Base-by-base conservation (phyloP, 1,284 basidiomycete genomes). In the Hypsizygus ulmarius region DNA sequence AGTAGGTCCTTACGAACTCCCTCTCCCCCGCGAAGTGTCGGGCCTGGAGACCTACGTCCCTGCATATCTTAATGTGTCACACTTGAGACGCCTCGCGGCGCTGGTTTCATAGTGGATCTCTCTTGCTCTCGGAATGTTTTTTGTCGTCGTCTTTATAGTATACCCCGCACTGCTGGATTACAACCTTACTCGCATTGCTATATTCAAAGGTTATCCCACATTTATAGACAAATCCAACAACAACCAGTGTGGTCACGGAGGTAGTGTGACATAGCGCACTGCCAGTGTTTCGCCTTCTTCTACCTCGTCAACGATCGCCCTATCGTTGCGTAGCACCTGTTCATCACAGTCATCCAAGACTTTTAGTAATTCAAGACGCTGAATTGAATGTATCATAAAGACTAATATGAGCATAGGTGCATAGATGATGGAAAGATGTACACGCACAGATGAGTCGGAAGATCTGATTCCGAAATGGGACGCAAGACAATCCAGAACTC, bases 1-100 rank as follows among this genome's bases (percentile, higher is more conserved):
- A 69, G 94, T 95, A 14, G 92, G 92, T 28, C 88, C 92, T 39
- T 95, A 93, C 63, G 92, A 95, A 63, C 73, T 91, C 34, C 91
- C 91, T 4, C 73, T 93, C 46, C 90, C 92, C 25, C 81, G 92
- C 43, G 90, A 93, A 63, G 89, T 94, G 30, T 89, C 87, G 1
- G 90, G 90, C 18, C 68, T 93, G 58, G 91, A 93, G 73, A 92
- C 90, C 19, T 93, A 92, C 59, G 88, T 92, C 27, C 89, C 89
- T 41, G 89, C 90, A 53, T 92, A 91, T 63, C 78, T 93, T 58
- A 90, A 87, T 58, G 87, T 92, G 48, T 84, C 89, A 30, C 88
- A 92, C 69, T 73, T 92, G 52, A 80, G 89, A 55, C 81, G 88
- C 59, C 73, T 92, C 59, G 88, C 89, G 55, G 87, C 89, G 59